Evolutionary conservation across 768 basidiomycete genomes (phyloP).

Genomic region (Suillus luteus): DNA sequence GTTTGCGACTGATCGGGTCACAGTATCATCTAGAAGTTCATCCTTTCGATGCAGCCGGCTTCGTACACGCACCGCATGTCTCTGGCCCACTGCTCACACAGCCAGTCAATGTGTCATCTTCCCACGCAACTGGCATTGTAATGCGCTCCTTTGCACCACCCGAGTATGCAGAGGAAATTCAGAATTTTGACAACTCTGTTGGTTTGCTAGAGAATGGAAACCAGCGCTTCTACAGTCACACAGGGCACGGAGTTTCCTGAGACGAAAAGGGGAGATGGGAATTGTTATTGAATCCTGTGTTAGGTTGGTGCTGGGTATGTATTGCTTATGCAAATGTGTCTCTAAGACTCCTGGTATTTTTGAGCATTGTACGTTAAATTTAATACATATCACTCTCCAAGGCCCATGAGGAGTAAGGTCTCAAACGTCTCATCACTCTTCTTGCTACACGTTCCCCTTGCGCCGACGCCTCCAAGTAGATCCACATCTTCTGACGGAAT

Average conservation of each 20-base stretch:
- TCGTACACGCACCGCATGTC: constrained; percentile 29
- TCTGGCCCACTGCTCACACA: constrained; percentile 40
- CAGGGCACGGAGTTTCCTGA: constrained; percentile 6
- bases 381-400: constrained; percentile 19
- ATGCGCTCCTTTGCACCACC: constrained; percentile 54
- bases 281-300: not conserved
- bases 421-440: constrained; percentile 77
- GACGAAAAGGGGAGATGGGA: not conserved
- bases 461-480: constrained; percentile 60
- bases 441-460: constrained; percentile 39
- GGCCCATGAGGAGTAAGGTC: constrained; percentile 50
- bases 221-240: constrained; percentile 44
- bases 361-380: not conserved
- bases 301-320: not conserved
- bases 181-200: constrained; percentile 52
- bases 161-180: constrained; percentile 45
- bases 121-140: constrained; percentile 40
- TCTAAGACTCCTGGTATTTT: not conserved
- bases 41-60: constrained; percentile 46
- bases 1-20: constrained; percentile 1
- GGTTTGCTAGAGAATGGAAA: constrained; percentile 59
- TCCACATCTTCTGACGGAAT: constrained; percentile 54
- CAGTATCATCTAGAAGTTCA: constrained; percentile 50
- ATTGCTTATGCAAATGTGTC: not conserved
- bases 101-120: constrained; percentile 41